Evolutionary conservation across 208 protist genomes (phyloP), one percentile per base, ranked within the genome.

Genomic region (Trypanosoma grayi): DNA sequence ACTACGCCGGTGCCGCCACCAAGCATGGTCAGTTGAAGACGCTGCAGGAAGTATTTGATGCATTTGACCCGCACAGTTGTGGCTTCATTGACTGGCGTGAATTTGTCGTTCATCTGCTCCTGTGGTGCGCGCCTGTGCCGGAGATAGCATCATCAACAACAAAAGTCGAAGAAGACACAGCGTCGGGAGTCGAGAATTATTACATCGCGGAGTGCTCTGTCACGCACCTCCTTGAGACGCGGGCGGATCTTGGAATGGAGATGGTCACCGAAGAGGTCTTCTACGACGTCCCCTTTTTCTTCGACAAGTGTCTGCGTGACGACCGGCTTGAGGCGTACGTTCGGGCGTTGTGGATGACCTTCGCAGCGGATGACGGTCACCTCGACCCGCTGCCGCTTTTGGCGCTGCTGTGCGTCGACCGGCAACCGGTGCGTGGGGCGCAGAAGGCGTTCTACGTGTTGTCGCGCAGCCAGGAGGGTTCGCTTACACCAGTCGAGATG

Each of bases 71-170:
- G 13, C 54, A 72, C 24, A 62, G 22, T 22, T 76, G 59, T 27
- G 90, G 83, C 30, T 58, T 87, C 14, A 78, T 93, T 25, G 90
- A 95, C 68, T 95, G 90, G 90, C 66, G 90, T 2, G 86, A 93
- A 57, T 66, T 92, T 44, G 63, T 93, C 13, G 60, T 93, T 41
- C 90, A 95, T 55, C 65, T 95, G 22, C 73, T 95, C 5, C 79
- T 95, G 20, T 95, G 87, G 85, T 91, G 85, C 50, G 64, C 65
- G 0, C 71, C 85, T 36, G 34, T 66, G 11, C 63, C 66, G 6
- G 47, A 73, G 24, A 25, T 18, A 51, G 34, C 20, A 18, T 40
- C 33, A 25, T 11, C 25, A 9, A 25, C 25, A 13, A 20, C 30
- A n/a, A n/a, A n/a, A n/a, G n/a, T n/a, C n/a, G n/a, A n/a, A n/a